Conservation (phyloP, 495 filamentous ascomycete species). For the Niebla homalea region DNA sequence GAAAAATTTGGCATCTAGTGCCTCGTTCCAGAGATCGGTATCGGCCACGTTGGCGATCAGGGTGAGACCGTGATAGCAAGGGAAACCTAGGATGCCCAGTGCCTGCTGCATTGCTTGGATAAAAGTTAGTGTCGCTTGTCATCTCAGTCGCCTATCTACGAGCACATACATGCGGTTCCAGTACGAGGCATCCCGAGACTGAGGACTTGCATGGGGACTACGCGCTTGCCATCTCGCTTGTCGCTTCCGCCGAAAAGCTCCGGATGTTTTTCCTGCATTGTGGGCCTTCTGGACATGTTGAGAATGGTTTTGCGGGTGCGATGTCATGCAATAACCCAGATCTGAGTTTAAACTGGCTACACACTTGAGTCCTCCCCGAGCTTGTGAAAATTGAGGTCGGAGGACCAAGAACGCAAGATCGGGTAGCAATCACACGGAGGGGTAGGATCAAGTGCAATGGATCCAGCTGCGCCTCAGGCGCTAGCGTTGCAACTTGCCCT, state of each 20-base stretch:
- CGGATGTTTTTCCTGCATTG: background rate
- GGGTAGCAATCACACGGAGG: no score
- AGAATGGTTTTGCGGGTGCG: background rate
- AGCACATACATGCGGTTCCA: conserved; percentile 10
- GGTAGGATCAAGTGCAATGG: no score
- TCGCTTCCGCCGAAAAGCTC: conserved; percentile 42
- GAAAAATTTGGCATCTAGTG: conserved; percentile 39
- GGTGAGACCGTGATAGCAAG: conserved; percentile 13
- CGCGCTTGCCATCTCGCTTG: conserved; percentile 46
- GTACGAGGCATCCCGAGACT: conserved; percentile 10
- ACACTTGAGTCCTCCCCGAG: no score
- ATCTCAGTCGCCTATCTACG: background rate
- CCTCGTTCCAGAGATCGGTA: conserved; percentile 35
- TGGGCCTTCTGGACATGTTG: background rate
- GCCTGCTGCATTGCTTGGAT: conserved; percentile 16
- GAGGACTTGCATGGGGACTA: conserved; percentile 50
- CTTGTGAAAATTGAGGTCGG: no score
- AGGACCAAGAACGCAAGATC: no score
- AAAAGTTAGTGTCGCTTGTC: background rate
- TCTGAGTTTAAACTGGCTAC: no score
- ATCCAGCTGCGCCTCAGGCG: no score
- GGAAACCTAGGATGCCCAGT: conserved; percentile 13
- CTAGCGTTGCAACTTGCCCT: no score
- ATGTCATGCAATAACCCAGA: no score
- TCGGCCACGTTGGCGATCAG: conserved; percentile 22